Evolutionary conservation across 2,329 filamentous ascomycete species (phyloP), one percentile per base, ranked within the genome.

Genomic region (Fusarium abutilonis): DNA sequence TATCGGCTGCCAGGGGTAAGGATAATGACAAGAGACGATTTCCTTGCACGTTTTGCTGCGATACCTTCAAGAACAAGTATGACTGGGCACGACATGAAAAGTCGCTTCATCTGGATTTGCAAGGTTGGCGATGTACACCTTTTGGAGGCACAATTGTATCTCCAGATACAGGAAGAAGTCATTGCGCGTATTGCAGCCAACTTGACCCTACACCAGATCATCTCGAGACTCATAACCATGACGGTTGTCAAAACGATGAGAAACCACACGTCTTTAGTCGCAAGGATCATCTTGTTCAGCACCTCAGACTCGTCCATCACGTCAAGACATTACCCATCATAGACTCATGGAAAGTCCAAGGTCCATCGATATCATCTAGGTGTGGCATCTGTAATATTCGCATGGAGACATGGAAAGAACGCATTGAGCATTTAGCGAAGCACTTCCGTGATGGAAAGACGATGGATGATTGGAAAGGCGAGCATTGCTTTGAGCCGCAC

Each of bases 261-360:
- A 36, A 40, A 2, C 48, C 46, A 1, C 68, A 64, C 1, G 38
- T 66, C 2, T 75, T 74, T 26, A 63, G 62, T 0, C 64, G 73
- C 4, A 75, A 74, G 7, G 73, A 75, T 7, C 73, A 75, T 15
- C 67, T 75, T 1, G 60, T 68, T 2, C 73, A 75, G 17, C 73
- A 75, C 13, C 55, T 75, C 1, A 60, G 70, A 14, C 60, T 69
- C 4, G 64, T 71, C 2, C 73, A 75, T 41, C 68, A 69, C n/a
- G 23, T 69, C 10, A 79, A 81, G 72, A 72, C 5, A 34, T 69
- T 44, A 67, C 75, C 60, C 75, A 79, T 78, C 74, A 83, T 56
- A 69, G 73, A 70, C 8, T 42, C 55, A 10, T 75, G 73, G 73
- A 73, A 71, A 39, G 54, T 66, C 6, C 57, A 68, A 14, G 60